Conservation (phyloP, 768 basidiomycete genomes). For the Pleurotus salmoneostramineus region DNA sequence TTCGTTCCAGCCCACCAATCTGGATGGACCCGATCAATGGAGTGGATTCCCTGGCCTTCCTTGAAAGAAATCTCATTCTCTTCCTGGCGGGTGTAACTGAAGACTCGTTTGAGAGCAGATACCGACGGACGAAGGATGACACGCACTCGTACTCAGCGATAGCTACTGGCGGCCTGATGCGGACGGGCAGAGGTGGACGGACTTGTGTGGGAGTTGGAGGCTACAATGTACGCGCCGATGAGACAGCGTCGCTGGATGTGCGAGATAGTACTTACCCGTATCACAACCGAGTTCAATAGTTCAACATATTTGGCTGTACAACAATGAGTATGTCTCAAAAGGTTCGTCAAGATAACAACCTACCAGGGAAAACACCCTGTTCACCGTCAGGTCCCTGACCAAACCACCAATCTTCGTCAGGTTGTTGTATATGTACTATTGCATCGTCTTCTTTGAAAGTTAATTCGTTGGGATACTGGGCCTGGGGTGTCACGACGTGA, state of each 20-base stretch:
- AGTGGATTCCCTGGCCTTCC: neutral
- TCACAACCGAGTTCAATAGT: no score
- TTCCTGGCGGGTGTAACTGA: neutral
- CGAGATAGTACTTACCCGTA: no score
- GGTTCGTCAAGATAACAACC: neutral
- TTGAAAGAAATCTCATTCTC: neutral
- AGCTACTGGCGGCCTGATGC: neutral
- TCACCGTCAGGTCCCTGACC: neutral
- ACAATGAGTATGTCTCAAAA: neutral
- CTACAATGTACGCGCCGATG: neutral
- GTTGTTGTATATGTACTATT: neutral
- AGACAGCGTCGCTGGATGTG: no score
- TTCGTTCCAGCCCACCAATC: conserved; percentile 1
- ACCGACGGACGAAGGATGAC: neutral
- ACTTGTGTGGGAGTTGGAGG: neutral
- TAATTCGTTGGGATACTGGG: neutral
- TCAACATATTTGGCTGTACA: no score
- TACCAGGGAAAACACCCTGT: neutral
- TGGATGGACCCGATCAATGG: neutral
- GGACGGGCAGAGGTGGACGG: neutral
- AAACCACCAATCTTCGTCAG: neutral
- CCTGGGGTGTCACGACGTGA: neutral
- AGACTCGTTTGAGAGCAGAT: neutral
- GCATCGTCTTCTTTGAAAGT: neutral
- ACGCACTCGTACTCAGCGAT: neutral